phyloP scores from a whole-genome alignment of 306 rosid species.

The Luffa aegyptiaca region DNA sequence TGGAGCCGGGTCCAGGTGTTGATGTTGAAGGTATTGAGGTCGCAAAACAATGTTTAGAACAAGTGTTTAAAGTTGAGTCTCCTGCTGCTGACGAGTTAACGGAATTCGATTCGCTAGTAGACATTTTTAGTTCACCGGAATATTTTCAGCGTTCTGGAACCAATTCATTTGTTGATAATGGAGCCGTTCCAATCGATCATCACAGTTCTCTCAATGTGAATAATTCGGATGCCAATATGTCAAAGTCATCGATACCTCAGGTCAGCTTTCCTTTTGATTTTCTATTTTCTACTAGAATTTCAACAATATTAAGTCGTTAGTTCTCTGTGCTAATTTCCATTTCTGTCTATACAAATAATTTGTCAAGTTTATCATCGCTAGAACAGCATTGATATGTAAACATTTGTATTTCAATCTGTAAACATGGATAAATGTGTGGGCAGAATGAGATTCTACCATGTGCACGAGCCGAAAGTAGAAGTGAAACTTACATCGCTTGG shows the following conservation, averaged over 20 bases:
- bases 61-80: slow-evolving; percentile 51
- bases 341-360: background rate
- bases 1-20: slow-evolving; percentile 53
- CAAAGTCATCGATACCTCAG: slow-evolving; percentile 22
- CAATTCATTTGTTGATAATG: slow-evolving; percentile 17
- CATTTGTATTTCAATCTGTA: background rate
- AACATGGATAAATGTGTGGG: background rate
- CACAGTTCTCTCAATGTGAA: slow-evolving; percentile 27
- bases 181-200: slow-evolving; percentile 24
- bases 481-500: background rate
- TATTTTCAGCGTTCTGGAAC: slow-evolving; percentile 25
- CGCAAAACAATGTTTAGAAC: slow-evolving; percentile 65
- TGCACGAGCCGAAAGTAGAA: background rate
- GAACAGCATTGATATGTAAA: background rate
- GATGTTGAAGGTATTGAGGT: slow-evolving; percentile 80
- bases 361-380: background rate
- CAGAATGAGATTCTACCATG: background rate
- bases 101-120: slow-evolving; percentile 40
- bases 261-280: slow-evolving; percentile 11
- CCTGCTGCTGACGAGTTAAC: slow-evolving; percentile 21
- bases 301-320: background rate
- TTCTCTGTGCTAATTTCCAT: background rate
- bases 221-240: slow-evolving; percentile 18
- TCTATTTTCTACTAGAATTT: background rate
- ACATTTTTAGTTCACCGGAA: slow-evolving; percentile 51